Conservation (phyloP, 1,284 basidiomycete genomes). For the Tilletia walkeri region DNA sequence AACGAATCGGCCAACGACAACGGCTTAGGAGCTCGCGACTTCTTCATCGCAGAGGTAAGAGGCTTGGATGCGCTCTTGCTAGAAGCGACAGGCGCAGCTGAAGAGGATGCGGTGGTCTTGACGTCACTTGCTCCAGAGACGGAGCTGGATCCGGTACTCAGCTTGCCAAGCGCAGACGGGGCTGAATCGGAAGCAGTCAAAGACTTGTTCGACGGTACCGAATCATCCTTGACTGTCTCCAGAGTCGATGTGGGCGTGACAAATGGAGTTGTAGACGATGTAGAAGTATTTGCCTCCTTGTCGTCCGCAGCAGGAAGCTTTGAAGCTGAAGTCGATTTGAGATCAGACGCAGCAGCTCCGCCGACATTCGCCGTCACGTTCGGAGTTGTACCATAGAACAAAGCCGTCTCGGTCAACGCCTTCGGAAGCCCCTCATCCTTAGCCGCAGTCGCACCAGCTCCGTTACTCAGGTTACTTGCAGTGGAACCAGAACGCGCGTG, state of each 20-base stretch:
- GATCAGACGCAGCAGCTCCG: not conserved
- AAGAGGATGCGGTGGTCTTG: slow-evolving; percentile 1
- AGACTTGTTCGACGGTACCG: not conserved
- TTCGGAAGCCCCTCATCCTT: not conserved
- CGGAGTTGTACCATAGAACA: slow-evolving; percentile 5
- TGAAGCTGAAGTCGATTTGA: not conserved
- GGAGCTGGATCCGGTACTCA: not conserved
- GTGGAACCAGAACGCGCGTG: not conserved
- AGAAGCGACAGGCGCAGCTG: not conserved
- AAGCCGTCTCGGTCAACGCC: not conserved
- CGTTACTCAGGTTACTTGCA: not conserved
- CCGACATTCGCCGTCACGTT: not conserved
- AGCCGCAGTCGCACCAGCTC: not conserved
- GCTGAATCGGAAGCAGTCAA: slow-evolving; percentile 11
- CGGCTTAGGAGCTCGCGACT: slow-evolving; percentile 22
- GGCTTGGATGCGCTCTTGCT: not conserved
- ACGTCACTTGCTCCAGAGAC: not conserved
- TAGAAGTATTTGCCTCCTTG: not conserved
- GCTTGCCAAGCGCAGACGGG: slow-evolving; percentile 6
- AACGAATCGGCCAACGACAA: slow-evolving; percentile 48
- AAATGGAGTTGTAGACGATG: not conserved
- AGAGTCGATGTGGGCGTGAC: slow-evolving; percentile 3
- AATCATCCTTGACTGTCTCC: not conserved
- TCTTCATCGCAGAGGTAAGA: slow-evolving; percentile 38
- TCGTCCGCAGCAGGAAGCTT: not conserved